Evolutionary conservation across 768 basidiomycete genomes (phyloP), one percentile per base, ranked within the genome.

Genomic region (Rhizopogon vinicolor): DNA sequence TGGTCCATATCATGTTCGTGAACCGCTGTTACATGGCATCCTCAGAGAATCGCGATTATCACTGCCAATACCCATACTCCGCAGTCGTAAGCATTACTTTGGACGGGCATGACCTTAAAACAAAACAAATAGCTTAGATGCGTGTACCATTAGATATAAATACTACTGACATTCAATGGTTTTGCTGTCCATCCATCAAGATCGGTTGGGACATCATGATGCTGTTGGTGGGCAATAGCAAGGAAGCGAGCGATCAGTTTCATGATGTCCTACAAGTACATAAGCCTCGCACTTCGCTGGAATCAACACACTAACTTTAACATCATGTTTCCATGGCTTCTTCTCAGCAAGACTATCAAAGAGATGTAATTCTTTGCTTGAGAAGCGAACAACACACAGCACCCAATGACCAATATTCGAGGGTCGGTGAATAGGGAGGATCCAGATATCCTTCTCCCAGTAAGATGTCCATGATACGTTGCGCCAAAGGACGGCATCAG

Each of bases 351-450:
- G 16, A 9, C 61, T 62, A 16, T 62, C 57, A 41, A 62, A 62
- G 12, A 62, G 59, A 2, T 13, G 41, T 7, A 60, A 59, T 37
- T 60, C 44, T 3, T n/a, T 41, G 12, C 12, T 14, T 0, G 55
- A 19, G 29, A 58, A 18, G n/a, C 53, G 10, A 10, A 42, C 60
- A 1, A 67, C 44, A 10, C 65, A 68, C 1, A 74, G 33, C 0
- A 75, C 72, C 71, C 73, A 75, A 51, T 77, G 73, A 1, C 61
- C 50, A 2, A 58, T 56, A 5, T 9, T 10, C 0, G 42, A 57
- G 14, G 55, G 39, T 1, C 64, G 54, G 46, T 77, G 73, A 16
- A 77, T 71, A 0, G 73, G 76, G 8, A 77, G 40, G 7, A 76
- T 69, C 74, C 75, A 77, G 0, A 62, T 5, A 12, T 60, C 44